Conservation (phyloP, 2,329 filamentous ascomycete species). For the Blastomyces parvus region DNA sequence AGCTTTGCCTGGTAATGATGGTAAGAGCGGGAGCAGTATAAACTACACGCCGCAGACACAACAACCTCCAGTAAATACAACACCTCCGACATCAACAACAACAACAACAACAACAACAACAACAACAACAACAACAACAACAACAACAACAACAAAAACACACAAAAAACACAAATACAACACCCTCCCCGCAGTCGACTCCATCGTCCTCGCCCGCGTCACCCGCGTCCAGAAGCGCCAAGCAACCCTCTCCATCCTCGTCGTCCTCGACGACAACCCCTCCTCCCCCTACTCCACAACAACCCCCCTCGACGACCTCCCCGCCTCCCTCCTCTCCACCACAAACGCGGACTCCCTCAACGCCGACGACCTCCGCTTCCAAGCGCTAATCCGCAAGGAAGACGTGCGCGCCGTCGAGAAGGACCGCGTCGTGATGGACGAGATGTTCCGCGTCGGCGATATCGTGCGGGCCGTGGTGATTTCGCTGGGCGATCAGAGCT, state of each 20-base stretch:
- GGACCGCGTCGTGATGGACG: conserved; percentile 82
- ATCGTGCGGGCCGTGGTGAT: conserved; percentile 82
- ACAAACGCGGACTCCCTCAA: conserved; percentile 34
- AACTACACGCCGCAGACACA: not conserved
- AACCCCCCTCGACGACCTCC: conserved; percentile 22
- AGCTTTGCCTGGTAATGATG: not conserved
- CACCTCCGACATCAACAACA: conserved; percentile 27
- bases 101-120: conserved; percentile 14
- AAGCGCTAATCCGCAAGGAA: conserved; percentile 75
- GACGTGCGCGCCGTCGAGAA: conserved; percentile 94
- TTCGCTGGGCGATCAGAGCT: conserved; percentile 83
- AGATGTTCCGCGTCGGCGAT: conserved; percentile 87
- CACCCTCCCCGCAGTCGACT: conserved; percentile 71
- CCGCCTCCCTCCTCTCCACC: conserved; percentile 8
- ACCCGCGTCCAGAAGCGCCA: conserved; percentile 77
- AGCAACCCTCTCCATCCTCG: conserved; percentile 75
- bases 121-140: conserved; percentile 27
- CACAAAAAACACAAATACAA: conserved; percentile 46
- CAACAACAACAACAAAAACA: conserved; percentile 13
- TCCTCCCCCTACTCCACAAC: conserved; percentile 18
- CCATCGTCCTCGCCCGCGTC: conserved; percentile 72
- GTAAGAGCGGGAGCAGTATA: not conserved
- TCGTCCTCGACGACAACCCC: conserved; percentile 52
- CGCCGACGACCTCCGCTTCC: conserved; percentile 60
- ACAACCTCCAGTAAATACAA: not conserved